Evolutionary conservation across 495 filamentous ascomycete species (phyloP), one percentile per base, ranked within the genome.

Genomic region (Penicillium soppii): DNA sequence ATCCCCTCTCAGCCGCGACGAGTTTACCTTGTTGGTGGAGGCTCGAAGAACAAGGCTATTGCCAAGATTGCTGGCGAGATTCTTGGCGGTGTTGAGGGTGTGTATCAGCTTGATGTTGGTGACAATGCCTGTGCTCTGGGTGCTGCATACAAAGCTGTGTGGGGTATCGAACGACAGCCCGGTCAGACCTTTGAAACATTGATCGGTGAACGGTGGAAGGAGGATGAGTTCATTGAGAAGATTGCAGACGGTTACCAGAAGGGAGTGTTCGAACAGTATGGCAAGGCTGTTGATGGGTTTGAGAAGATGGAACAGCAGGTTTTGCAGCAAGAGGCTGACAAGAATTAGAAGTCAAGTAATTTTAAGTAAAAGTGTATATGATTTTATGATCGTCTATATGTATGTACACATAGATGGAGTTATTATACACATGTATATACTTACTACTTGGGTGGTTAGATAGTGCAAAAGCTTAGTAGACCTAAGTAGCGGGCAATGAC

Each of bases 81-180:
- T 7, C 81, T 98, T 3, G 94, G 94, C 19, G 89, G 91, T 5
- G 76, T 75, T 4, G 94, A 97, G 45, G 94, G 94, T 7, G 88
- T 97, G 15, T 98, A 89, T 62, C 84, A 84, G 69, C 80, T 98
- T 3, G 92, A 97, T 67, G 87, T 97, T 19, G 91, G 92, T n/a
- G 90, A 91, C 5, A 96, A 96, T 70, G 92, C 94, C 23, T 98
- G 94, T 68, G 94, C 92, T 16, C 69, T 98, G 7, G 94, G 92
- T 9, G 91, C 90, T 15, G 94, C 92, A n/a, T 96, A 98, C 66
- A 96, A 96, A 72, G 92, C 94, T 41, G 86, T 92, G 0, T 98
- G 94, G 94, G 89, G 85, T 1, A 73, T 89, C 26, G 91, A 96
- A 72, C 72, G 89, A 25, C 59, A 66, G 17, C 46, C 61, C 1